Base-by-base conservation (phyloP, 108 stramenopile genomes). In the Cyclotella cryptica region DNA sequence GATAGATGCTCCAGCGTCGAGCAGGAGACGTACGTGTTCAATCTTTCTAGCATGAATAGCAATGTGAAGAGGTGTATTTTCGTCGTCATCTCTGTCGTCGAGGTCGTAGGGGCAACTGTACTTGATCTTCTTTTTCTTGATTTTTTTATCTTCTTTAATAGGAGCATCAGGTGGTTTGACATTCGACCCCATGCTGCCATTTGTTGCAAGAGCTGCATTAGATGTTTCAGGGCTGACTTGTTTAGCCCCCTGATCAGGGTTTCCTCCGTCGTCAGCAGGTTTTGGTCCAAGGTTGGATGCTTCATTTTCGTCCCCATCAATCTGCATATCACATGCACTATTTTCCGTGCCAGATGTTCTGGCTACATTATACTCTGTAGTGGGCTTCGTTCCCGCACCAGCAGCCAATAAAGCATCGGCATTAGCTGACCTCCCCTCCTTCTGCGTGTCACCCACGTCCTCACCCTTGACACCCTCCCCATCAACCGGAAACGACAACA, bases 41-140 rank as follows among this genome's bases (percentile, higher is more conserved):
- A 96, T 72, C 64, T 95, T 94, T 24, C 92, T 66, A 27, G 86
- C 74, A 61, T 88, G 93, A 55, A 96, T 91, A 17, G 96, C 96
- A 40, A 96, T 75, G 73, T 96, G 96, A 17, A 96, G 79, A 3
- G 96, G 90, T 14, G 96, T 96, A 75, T 94, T 96, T 72, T 93
- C 96, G 75, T 94, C 93, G 46, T 79, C 87, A 47, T 96, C 96
- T 9, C 93, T 84, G 60, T 92, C 92, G 70, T 96, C 93, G 12
- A 96, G 66, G 67, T 96, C 88, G 72, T 92, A 85, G 3, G 93
- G 93, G 72, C 90, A 94, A 69, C 85, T 88, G 67, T 77, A 94
- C 24, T 72, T 76, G 26, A 69, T 61, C 57, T 61, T 60, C 57
- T 71, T 78, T 22, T 71, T 69, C 59, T 78, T 85, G 41, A 17